Evolutionary conservation across 352 stramenopile species (phyloP).

Genomic region (Peronospora destructor): DNA sequence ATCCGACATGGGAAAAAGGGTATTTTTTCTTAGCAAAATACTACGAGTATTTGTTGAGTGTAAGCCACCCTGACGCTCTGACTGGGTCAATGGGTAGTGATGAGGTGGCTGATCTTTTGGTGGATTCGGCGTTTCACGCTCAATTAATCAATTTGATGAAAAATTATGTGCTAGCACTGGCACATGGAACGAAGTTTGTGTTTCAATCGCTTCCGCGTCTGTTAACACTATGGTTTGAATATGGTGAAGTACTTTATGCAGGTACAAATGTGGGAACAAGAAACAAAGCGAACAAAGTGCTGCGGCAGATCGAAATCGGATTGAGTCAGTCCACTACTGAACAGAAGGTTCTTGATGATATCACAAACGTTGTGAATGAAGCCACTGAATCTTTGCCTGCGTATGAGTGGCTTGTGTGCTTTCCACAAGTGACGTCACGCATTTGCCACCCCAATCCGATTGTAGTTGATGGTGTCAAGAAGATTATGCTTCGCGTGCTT

Average conservation of each 20-base stretch:
- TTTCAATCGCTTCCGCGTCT: slow-evolving; percentile 96
- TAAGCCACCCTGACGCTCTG: slow-evolving; percentile 50
- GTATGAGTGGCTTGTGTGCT: slow-evolving; percentile 95
- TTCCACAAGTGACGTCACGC: slow-evolving; percentile 97
- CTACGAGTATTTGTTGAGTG: slow-evolving; percentile 86
- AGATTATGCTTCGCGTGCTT: slow-evolving; percentile 91
- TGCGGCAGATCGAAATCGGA: slow-evolving; percentile 54
- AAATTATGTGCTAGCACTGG: slow-evolving; percentile 89
- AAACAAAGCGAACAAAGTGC: slow-evolving; percentile 50
- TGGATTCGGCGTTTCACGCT: slow-evolving; percentile 54
- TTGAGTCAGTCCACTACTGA: slow-evolving; percentile 49
- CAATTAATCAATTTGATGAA: slow-evolving; percentile 88
- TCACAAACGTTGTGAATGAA: slow-evolving; percentile 55
- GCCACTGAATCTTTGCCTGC: slow-evolving; percentile 49
- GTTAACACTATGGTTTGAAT: slow-evolving; percentile 97
- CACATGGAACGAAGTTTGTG: slow-evolving; percentile 90
- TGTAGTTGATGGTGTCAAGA: slow-evolving; percentile 86
- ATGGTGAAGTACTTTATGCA: slow-evolving; percentile 74
- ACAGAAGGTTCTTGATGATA: slow-evolving; percentile 59
- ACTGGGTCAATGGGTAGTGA: slow-evolving; percentile 33
- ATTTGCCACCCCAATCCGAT: slow-evolving; percentile 85
- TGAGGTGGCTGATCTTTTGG: slow-evolving; percentile 32
- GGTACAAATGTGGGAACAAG: slow-evolving; percentile 23
- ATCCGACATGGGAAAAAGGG: slow-evolving; percentile 91
- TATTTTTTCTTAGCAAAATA: slow-evolving; percentile 89